Conservation (phyloP, 2,329 filamentous ascomycete species). For the Talaromyces sp. region DNA sequence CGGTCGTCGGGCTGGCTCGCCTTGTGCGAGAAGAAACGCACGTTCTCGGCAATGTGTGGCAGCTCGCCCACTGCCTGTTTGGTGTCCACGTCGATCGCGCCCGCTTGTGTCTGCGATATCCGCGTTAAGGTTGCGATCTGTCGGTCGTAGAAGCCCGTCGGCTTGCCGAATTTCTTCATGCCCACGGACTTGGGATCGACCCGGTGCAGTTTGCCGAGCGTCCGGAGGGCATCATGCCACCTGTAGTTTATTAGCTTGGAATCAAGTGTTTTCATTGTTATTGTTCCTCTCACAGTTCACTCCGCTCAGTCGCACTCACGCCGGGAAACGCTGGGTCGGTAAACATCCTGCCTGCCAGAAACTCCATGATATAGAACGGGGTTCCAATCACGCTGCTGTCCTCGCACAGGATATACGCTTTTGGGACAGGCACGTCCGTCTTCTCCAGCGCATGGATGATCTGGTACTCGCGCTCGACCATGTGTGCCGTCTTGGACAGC, state of each 20-base stretch:
- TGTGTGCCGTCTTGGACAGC: slow-evolving; percentile 87
- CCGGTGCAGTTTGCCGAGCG: slow-evolving; percentile 78
- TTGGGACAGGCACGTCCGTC: slow-evolving; percentile 81
- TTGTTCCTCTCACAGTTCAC: slow-evolving; percentile 51
- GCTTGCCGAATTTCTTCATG: slow-evolving; percentile 67
- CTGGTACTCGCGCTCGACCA: slow-evolving; percentile 91
- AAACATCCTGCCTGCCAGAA: slow-evolving; percentile 87
- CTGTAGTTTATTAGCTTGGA: slow-evolving; percentile 28
- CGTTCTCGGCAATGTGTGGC: slow-evolving; percentile 74
- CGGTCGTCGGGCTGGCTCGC: slow-evolving; percentile 68
- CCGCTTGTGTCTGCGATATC: slow-evolving; percentile 72
- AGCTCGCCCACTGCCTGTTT: slow-evolving; percentile 71
- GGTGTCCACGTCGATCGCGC: slow-evolving; percentile 69
- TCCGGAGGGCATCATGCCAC: slow-evolving; percentile 78
- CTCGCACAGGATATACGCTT: slow-evolving; percentile 77
- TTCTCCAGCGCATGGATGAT: slow-evolving; percentile 75
- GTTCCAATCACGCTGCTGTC: slow-evolving; percentile 76
- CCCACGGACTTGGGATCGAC: slow-evolving; percentile 62
- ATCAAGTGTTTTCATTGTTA: not conserved
- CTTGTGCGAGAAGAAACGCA: slow-evolving; percentile 68
- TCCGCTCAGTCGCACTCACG: slow-evolving; percentile 62
- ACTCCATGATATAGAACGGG: slow-evolving; percentile 96
- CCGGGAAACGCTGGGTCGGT: slow-evolving; percentile 78
- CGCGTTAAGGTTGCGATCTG: slow-evolving; percentile 78
- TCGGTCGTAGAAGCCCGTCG: slow-evolving; percentile 72